Conservation (phyloP, 768 basidiomycete genomes). For the Coprinopsis cinerea region DNA sequence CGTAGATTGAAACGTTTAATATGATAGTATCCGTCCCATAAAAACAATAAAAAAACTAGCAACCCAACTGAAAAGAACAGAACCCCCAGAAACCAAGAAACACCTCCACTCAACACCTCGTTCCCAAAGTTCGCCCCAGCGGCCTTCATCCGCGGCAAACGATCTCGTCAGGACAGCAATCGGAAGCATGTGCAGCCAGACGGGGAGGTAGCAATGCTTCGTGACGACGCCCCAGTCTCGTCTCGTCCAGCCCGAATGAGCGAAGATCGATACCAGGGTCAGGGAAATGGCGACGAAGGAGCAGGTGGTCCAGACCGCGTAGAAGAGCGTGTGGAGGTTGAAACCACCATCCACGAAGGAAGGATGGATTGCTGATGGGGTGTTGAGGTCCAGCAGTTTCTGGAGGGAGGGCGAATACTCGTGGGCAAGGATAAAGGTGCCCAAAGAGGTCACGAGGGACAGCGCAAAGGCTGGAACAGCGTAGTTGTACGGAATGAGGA, state of each 20-base stretch:
- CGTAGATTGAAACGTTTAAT: neutral
- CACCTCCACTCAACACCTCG: neutral
- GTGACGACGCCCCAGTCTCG: conserved; percentile 2
- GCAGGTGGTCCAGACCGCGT: neutral
- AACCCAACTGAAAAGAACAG: neutral
- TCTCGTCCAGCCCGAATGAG: conserved; percentile 1
- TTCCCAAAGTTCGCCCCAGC: neutral
- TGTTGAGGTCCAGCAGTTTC: neutral
- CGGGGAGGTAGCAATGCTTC: neutral
- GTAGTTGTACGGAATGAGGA: neutral
- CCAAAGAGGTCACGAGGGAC: neutral
- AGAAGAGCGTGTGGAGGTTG: conserved; percentile 1
- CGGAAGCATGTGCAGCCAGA: conserved; percentile 3
- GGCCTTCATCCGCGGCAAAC: neutral
- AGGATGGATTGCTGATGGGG: neutral
- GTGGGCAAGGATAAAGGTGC: neutral
- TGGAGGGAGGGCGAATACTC: neutral
- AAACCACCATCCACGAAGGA: neutral
- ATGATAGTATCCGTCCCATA: neutral
- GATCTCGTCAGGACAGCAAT: neutral
- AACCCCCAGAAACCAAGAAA: neutral
- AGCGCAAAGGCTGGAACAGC: neutral
- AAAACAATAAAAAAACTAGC: neutral
- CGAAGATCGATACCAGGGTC: neutral
- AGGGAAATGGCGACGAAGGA: neutral